Evolutionary conservation across 1,284 basidiomycete genomes (phyloP), one percentile per base, ranked within the genome.

Genomic region (Exobasidium rhododendri): DNA sequence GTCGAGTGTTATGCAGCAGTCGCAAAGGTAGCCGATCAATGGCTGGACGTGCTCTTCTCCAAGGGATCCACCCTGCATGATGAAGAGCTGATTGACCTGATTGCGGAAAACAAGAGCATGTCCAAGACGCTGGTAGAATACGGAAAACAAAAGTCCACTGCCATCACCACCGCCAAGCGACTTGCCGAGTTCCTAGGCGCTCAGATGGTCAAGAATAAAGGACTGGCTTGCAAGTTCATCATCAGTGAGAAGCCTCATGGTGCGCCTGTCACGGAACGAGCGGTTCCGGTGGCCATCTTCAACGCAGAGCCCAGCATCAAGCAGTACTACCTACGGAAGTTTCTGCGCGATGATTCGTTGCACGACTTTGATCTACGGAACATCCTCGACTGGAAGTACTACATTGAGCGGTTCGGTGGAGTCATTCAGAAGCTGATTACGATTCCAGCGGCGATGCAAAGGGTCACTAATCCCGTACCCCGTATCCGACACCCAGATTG

Each of bases 171-270:
- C 0, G 96, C 96, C 1, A 88, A 86, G 67, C 89, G 96, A 66
- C 84, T 99, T 7, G 94, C 96, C 2, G 96, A 99, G 81, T 98
- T 99, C 82, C 82, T 99, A 59, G 96, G 96, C 26, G 89, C 94
- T 73, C 92, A 96, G 77, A 98, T 99, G 94, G 93, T 97, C 74
- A 97, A 97, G 82, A 94, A 98, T 83, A 98, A 97, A 80, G 96
- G 96, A 61, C 86, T 99, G 13, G 92, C 96, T 1, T 98, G 96
- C 85, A 94, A 94, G 75, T 98, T 98, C 81, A 94, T 99, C 83
- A 97, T 99, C 74, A 97, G 94, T 26, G 89, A 89, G 24, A 92
- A 91, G 77, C 96, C 96, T 1, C 84, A 87, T 50, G 94, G 94
- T 11, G 91, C 94, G 0, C 94, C 96, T 0, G 93, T 99, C 64